These are phyloP conservation scores for Pleoardoris graminearum DNA, from an alignment of 2,329 filamentous ascomycete species.

Conservation along the genomic window DNA sequence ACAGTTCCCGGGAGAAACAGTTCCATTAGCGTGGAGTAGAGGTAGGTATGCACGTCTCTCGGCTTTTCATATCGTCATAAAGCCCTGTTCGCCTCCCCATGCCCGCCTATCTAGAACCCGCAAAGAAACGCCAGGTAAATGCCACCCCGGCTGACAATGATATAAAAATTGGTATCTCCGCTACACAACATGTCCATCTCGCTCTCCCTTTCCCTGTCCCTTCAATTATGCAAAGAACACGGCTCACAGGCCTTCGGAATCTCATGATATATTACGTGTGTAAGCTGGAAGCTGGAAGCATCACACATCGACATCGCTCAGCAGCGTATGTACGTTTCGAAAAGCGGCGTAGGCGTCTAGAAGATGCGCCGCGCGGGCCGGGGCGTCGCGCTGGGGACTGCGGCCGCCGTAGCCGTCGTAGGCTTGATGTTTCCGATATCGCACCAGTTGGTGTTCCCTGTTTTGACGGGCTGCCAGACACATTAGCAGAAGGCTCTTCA, in stretches of 20 bases:
- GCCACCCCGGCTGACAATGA: neutral
- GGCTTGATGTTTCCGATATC: constrained; percentile 37
- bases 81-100: neutral
- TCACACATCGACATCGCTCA: too few relatives aligned
- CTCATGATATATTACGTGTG: too few relatives aligned
- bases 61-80: neutral
- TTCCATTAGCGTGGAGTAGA: too few relatives aligned
- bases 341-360: neutral
- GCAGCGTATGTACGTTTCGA: neutral
- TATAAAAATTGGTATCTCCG: constrained; percentile 2
- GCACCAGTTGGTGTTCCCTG: constrained; percentile 41
- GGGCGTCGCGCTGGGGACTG: neutral
- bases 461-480: constrained; percentile 26
- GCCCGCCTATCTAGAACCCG: neutral
- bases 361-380: neutral
- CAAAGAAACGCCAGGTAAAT: constrained; percentile 1
- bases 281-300: too few relatives aligned
- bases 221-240: too few relatives aligned
- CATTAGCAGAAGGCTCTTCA: constrained; percentile 1
- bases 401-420: constrained; percentile 11
- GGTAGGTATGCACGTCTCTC: too few relatives aligned
- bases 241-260: too few relatives aligned
- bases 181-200: neutral
- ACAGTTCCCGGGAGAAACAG: too few relatives aligned
- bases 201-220: too few relatives aligned